Conservation (phyloP, 768 basidiomycete species). For the Xerocomellus chrysenteron region DNA sequence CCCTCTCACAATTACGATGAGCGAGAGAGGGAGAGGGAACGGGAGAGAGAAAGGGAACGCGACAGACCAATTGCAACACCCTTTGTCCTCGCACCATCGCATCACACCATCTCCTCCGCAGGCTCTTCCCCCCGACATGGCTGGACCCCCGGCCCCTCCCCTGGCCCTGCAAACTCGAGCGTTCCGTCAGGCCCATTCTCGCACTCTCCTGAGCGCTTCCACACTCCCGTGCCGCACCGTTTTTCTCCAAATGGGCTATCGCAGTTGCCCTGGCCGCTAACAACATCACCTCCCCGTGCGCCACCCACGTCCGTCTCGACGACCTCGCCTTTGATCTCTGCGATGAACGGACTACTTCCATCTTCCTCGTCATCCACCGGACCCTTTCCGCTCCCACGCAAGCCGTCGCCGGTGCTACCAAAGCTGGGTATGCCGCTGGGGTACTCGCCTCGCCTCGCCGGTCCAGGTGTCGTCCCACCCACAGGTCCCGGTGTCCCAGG, state of each 20-base stretch:
- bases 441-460: constrained; percentile 31
- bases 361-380: constrained; percentile 17
- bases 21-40: constrained; percentile 23
- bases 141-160: constrained; percentile 32
- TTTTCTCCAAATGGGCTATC: constrained; percentile 24
- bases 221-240: constrained; percentile 30
- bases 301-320: constrained; percentile 20
- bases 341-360: constrained; percentile 13
- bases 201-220: constrained; percentile 29
- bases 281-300: constrained; percentile 40
- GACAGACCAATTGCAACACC: constrained; percentile 55
- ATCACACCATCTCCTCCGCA: constrained; percentile 34
- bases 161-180: constrained; percentile 26
- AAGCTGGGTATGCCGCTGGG: constrained; percentile 29
- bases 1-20: constrained; percentile 29
- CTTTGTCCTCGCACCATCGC: constrained; percentile 52
- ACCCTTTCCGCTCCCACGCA: constrained; percentile 24
- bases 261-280: constrained; percentile 23
- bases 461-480: constrained; percentile 30
- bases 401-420: constrained; percentile 26
- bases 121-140: constrained; percentile 45
- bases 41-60: constrained; percentile 34
- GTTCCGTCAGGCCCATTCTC: constrained; percentile 31
- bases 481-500: constrained; percentile 29
- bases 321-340: constrained; percentile 19